phyloP scores from a whole-genome alignment of 805 yeast genomes.

The Peterozyma toletana region DNA sequence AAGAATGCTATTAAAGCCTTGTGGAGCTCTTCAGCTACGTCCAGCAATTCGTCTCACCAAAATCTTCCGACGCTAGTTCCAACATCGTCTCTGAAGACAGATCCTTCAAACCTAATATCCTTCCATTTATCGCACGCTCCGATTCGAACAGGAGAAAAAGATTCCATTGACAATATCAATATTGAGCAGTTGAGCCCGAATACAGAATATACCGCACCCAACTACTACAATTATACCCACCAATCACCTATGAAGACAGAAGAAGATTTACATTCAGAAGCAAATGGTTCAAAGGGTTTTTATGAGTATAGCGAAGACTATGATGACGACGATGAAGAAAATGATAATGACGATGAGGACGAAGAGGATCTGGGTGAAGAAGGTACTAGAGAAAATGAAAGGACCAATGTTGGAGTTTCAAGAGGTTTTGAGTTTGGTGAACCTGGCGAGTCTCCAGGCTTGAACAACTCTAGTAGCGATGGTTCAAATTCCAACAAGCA shows the following conservation, averaged over 20 bases:
- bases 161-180: conserved; percentile 19
- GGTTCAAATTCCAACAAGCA: not conserved
- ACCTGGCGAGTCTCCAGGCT: no score
- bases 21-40: conserved; percentile 18
- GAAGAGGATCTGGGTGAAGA: conserved; percentile 15
- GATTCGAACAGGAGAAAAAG: conserved; percentile 19
- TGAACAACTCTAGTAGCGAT: not conserved
- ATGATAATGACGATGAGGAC: conserved; percentile 12
- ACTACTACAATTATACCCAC: conserved; percentile 1
- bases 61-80: conserved; percentile 8
- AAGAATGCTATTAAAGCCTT: conserved; percentile 12
- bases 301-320: conserved; percentile 1
- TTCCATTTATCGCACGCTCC: not conserved
- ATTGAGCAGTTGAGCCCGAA: conserved; percentile 15
- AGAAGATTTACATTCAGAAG: not conserved
- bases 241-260: not conserved
- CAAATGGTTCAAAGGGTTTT: not conserved
- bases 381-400: no score
- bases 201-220: conserved; percentile 2
- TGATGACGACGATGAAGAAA: conserved; percentile 9
- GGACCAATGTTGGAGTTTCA: no score
- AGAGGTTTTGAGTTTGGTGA: no score
- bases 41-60: conserved; percentile 10
- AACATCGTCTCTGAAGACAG: not conserved
- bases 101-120: no score